A percentile compares a stretch with the other conserved stretches of the same genome.
Evolutionary conservation across 2,329 filamentous ascomycete genomes (phyloP).

Genomic region (Alternaria ventricosa): DNA sequence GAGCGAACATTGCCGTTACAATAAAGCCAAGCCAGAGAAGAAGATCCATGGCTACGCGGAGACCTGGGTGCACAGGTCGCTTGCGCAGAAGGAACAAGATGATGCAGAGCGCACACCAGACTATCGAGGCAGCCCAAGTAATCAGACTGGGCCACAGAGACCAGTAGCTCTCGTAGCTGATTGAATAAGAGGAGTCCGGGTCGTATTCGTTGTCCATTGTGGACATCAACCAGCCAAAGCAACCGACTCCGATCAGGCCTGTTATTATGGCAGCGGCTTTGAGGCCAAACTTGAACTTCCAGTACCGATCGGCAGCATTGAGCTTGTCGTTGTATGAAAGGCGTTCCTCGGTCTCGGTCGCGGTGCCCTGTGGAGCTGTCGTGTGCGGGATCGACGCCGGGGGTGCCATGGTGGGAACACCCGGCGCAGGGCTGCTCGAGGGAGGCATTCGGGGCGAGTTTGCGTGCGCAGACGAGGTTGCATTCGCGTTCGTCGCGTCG

Average conservation of each 20-base stretch:
- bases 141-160: constrained; percentile 33
- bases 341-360: constrained; percentile 11
- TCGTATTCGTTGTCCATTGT: not conserved
- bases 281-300: constrained; percentile 42
- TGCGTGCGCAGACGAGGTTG: not conserved
- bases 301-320: constrained; percentile 35
- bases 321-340: constrained; percentile 33
- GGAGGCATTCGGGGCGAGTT: not conserved
- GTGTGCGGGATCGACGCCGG: constrained; percentile 1
- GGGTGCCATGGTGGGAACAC: constrained; percentile 1
- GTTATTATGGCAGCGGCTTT: constrained; percentile 28
- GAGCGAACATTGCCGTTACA: constrained; percentile 33
- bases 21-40: constrained; percentile 46
- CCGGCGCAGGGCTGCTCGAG: constrained; percentile 1
- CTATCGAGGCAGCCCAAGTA: constrained; percentile 37
- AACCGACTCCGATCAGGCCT: constrained; percentile 42
- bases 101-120: constrained; percentile 40
- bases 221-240: constrained; percentile 32
- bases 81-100: constrained; percentile 34
- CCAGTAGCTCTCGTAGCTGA: constrained; percentile 19
- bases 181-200: constrained; percentile 11
- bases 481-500: constrained; percentile 1
- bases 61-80: constrained; percentile 42
- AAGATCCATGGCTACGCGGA: constrained; percentile 44
- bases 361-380: constrained; percentile 1